Base-by-base conservation (phyloP, 2,329 filamentous ascomycete genomes). In the Exophiala sp. region DNA sequence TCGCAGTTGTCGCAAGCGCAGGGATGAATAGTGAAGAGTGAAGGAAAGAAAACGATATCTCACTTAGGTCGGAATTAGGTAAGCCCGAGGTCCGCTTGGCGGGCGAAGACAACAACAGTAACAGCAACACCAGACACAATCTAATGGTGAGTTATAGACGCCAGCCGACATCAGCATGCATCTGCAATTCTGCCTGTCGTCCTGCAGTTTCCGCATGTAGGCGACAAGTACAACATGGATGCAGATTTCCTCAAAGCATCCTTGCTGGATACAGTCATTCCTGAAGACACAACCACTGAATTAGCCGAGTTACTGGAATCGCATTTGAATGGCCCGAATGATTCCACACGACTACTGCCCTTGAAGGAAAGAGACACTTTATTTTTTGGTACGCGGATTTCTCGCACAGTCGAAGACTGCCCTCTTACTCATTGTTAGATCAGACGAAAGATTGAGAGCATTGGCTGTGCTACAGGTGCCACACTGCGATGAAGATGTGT, bases 401-500 rank as follows among this genome's bases (percentile, higher is more conserved):
- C 14, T 3, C 5, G 14, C n/a, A 16, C 45, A 14, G 10, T 32
- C 5, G 16, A 16, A 44, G 38, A 12, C 29, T 55, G 35, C 32
- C 40, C 62, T 75, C 72, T 78, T 75, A 75, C 76, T 80, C 64
- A 79, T 72, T 62, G 54, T 63, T 61, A 76, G 71, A 68, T 57
- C 68, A 83, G 80, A 83, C 77, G 80, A 83, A 69, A 69, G 72
- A 42, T 69, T 80, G 34, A 71, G 74, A 18, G 72, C 77, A 16
- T 75, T 78, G 61, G 68, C 81, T 43, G 72, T 81, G 35, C 70
- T 83, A 34, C 70, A 77, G 57, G 74, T 79, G 11, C 76, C 77
- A 35, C 66, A 75, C 52, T 75, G 77, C 59, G 75, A 78, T 16
- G 73, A 80, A 55, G 63, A 69, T 40, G 71, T 68, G 3, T 61